These are phyloP conservation scores for Pholiota adiposa DNA, from an alignment of 1,284 basidiomycete genomes.

Conservation along the genomic window DNA sequence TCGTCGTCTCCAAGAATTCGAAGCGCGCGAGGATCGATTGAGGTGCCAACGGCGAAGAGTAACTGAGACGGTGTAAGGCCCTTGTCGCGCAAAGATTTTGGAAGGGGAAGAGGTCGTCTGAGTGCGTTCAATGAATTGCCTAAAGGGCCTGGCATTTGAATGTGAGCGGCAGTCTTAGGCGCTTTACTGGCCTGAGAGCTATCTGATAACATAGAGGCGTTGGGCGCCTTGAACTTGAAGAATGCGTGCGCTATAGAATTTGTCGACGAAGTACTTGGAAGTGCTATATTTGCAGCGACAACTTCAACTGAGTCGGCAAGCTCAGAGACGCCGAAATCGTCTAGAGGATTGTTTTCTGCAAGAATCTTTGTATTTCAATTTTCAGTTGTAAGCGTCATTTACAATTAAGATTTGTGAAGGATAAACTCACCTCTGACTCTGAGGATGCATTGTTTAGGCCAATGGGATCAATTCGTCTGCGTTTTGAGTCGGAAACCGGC, in stretches of 20 bases:
- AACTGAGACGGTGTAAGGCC: constrained; percentile 11
- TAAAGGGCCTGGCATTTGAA: background rate
- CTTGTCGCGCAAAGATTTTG: background rate
- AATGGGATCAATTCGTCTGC: no score
- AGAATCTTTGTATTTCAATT: no score
- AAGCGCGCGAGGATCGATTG: constrained; percentile 1
- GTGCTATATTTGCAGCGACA: background rate
- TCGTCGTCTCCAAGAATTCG: constrained; percentile 1
- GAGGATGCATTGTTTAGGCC: no score
- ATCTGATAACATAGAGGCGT: no score
- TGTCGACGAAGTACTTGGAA: background rate
- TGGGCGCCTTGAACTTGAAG: background rate
- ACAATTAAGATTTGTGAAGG: no score
- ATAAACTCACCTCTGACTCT: no score
- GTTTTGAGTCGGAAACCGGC: no score
- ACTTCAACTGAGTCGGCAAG: background rate
- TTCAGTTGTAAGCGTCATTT: no score
- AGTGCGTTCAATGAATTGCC: background rate
- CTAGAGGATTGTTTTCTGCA: background rate
- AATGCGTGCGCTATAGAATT: background rate
- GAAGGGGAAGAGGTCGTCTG: constrained; percentile 1
- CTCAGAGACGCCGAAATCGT: no score
- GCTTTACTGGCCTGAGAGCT: background rate
- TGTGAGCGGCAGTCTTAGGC: background rate
- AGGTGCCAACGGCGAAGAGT: constrained; percentile 6